A percentile compares a stretch with the other conserved stretches of the same genome.
Conservation (phyloP, 345 rosid genomes). For the Salix koriyanagi region DNA sequence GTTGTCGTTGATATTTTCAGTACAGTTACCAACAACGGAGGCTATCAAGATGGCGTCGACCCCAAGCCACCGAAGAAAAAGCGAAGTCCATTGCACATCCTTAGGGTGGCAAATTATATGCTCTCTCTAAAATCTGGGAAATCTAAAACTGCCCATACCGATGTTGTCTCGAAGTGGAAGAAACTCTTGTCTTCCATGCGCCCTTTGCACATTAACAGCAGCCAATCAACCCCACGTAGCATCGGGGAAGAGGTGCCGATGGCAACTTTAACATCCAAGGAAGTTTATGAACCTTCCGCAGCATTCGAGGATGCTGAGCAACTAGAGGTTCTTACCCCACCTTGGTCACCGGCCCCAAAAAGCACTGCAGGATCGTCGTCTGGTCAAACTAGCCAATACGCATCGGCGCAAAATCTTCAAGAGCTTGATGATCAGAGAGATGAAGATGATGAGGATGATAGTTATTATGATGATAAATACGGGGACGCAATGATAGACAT, state of each 20-base stretch:
- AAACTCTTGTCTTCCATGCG: conserved; percentile 20
- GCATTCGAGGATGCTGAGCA: not conserved
- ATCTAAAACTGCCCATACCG: conserved; percentile 24
- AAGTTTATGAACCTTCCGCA: not conserved
- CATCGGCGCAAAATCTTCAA: conserved; percentile 21
- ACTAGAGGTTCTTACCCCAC: conserved; percentile 26
- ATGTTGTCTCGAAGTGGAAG: conserved; percentile 18
- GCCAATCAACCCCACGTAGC: not conserved
- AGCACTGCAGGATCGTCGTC: conserved; percentile 10
- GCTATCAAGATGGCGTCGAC: not conserved
- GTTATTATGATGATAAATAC: not conserved
- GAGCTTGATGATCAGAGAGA: conserved; percentile 14
- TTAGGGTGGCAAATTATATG: conserved; percentile 45
- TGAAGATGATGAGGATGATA: conserved; percentile 5
- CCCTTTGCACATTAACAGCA: conserved; percentile 14
- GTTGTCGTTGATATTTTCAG: not conserved
- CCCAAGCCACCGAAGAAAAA: conserved; percentile 25
- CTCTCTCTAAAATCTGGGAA: conserved; percentile 31
- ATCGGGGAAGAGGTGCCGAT: not conserved
- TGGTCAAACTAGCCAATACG: conserved; percentile 12
- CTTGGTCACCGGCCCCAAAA: conserved; percentile 8
- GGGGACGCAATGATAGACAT: conserved; percentile 23
- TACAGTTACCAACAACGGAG: conserved; percentile 9
- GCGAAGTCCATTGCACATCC: conserved; percentile 38
- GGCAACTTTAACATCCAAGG: not conserved